These are phyloP conservation scores for Pseudoneurospora amorphoporcata DNA, from an alignment of 495 filamentous ascomycete species.

Conservation along the genomic window DNA sequence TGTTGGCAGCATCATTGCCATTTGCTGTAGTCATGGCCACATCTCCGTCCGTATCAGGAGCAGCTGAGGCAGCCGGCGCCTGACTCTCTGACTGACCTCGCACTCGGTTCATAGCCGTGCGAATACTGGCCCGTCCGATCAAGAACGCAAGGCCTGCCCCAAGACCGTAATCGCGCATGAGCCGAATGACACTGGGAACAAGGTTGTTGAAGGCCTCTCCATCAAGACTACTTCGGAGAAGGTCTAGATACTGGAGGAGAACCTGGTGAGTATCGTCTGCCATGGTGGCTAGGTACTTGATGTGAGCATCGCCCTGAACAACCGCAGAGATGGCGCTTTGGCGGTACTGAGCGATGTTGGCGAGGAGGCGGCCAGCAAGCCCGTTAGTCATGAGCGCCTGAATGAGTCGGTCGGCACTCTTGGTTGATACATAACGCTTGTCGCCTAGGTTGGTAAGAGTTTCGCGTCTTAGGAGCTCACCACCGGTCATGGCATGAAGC, in stretches of 20 bases:
- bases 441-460: constrained; percentile 70
- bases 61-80: constrained; percentile 10
- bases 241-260: constrained; percentile 77
- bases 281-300: constrained; percentile 74
- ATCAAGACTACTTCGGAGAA: constrained; percentile 69
- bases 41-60: constrained; percentile 32
- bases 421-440: constrained; percentile 53
- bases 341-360: constrained; percentile 83
- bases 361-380: constrained; percentile 67
- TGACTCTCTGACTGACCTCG: constrained; percentile 16
- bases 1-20: constrained; percentile 9
- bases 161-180: constrained; percentile 73
- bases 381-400: constrained; percentile 60
- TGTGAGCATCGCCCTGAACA: constrained; percentile 53
- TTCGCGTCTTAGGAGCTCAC: constrained; percentile 64
- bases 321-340: constrained; percentile 67
- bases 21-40: constrained; percentile 23
- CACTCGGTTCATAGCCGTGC: constrained; percentile 26
- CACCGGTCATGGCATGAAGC: constrained; percentile 75
- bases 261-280: constrained; percentile 83
- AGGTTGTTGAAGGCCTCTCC: constrained; percentile 68
- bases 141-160: constrained; percentile 79
- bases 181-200: constrained; percentile 61
- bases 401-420: constrained; percentile 65
- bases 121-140: constrained; percentile 65